phyloP scores from a whole-genome alignment of 2,329 filamentous ascomycete species.

The Venturiaceae sp. region DNA sequence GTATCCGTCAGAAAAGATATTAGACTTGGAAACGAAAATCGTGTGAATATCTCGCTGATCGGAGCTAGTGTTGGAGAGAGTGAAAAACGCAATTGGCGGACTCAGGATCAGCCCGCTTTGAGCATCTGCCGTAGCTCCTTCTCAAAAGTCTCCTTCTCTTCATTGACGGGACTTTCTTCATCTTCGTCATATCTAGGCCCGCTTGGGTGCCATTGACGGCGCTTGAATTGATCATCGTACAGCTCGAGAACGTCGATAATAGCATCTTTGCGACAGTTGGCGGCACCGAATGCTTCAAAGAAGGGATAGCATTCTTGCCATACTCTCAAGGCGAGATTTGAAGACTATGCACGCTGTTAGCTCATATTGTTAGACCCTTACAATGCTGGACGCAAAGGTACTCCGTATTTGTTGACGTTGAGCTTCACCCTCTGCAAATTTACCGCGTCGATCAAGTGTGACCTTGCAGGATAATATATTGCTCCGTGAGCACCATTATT shows the following conservation, averaged over 20 bases:
- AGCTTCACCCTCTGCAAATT: conserved; percentile 1
- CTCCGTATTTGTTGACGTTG: background rate
- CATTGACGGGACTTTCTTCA: background rate
- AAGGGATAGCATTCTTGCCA: conserved; percentile 1
- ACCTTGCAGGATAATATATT: conserved; percentile 3
- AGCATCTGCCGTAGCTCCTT: background rate
- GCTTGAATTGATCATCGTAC: background rate
- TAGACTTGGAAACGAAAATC: too few relatives aligned
- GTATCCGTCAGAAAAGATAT: too few relatives aligned
- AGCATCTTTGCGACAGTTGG: conserved; percentile 2
- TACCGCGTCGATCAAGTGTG: background rate
- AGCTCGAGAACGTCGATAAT: background rate
- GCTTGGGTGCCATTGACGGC: too few relatives aligned
- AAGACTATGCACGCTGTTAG: background rate
- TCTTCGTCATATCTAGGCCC: too few relatives aligned
- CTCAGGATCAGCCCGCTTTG: background rate
- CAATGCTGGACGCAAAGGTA: background rate
- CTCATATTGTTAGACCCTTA: background rate
- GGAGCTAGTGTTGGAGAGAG: too few relatives aligned
- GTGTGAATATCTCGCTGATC: too few relatives aligned
- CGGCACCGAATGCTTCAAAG: background rate
- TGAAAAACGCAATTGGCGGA: too few relatives aligned
- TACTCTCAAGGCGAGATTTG: background rate
- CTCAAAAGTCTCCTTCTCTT: background rate
- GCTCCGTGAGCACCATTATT: background rate